Evolutionary conservation across 2,329 filamentous ascomycete genomes (phyloP), one percentile per base, ranked within the genome.

Genomic region (Xylaria sp.): DNA sequence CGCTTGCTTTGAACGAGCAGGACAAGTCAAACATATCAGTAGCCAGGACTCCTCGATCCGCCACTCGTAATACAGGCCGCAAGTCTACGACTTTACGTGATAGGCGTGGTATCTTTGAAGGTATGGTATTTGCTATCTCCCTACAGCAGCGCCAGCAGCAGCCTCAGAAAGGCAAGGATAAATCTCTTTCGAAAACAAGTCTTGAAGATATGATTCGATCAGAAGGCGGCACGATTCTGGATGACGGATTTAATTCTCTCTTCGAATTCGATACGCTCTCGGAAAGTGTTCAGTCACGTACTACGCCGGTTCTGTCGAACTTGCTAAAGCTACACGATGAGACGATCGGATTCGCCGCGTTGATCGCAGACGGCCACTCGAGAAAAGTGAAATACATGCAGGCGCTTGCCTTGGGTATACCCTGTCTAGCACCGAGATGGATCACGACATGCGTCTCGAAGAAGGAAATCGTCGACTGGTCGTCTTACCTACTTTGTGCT

Each of bases 351-450:
- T 97, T 99, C 70, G 86, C 90, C 0, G 92, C 91, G 3, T 77
- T 97, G 11, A 90, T 99, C 61, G 88, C 92, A 0, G 91, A 97
- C 69, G 83, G 85, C 3, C 89, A 96, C 72, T 94, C 90, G 5
- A 86, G 93, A 52, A 92, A 91, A 63, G 84, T 87, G 54, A 99
- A 97, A 72, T 97, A 94, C 73, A 90, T 97, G 80, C 92, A 97
- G 75, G 94, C 94, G 0, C 82, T 99, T 1, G 92, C 94, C 0
- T 82, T 99, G 0, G 91, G 91, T 0, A 76, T 99, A 0, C 94
- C 94, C 0, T 96, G 92, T 68, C 79, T 99, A 1, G 88, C 91
- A 4, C 83, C 86, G 4, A 86, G 87, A 57, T 99, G 94, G 93
- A 78, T 96, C 52, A 80, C 83, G 30, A 83, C 89, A 54, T 96